Base-by-base conservation (phyloP, 2,329 filamentous ascomycete species). In the Fonsecaea monophora region DNA sequence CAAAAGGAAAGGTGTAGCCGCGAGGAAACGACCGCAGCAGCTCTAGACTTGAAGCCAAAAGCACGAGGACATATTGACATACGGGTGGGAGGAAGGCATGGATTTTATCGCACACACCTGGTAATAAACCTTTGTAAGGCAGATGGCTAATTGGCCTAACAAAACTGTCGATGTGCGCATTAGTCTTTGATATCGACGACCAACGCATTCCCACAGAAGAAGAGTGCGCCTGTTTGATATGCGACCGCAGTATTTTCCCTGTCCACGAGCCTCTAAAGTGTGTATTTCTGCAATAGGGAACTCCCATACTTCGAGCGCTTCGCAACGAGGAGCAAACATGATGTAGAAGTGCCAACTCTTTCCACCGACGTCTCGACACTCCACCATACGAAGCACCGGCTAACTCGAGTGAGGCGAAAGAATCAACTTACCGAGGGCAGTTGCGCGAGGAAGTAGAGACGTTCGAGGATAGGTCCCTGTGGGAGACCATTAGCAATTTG, bases 101-200 rank as follows among this genome's bases (percentile, higher is more conserved):
- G 30, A 30, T 37, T 32, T 3, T 7, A 53, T 4, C 12, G 7
- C 37, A 68, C 67, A 34, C 67, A 69, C 67, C 67, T 60, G 18
- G 13, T 53, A 34, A 13, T 62, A 34, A 53, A 38, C 35, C 38
- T 53, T n/a, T 48, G 18, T 35, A n/a, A 21, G 35, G 48, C 38
- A 56, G 35, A 35, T 8, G 34, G 13, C 25, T 18, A 40, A 32
- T 37, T 15, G 21, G 53, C 34, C 48, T 34, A 50, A 25, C 12
- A 18, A 8, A 35, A 30, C 32, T 37, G 53, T 34, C 32, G 21
- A 30, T 55, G 32, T 38, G 10, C 35, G 15, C 30, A 25, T 62
- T 32, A 54, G 42, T 34, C 34, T n/a, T 32, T 25, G 45, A 50
- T 25, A 30, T 30, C 45, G 45, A 15, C 21, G 21, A 30, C 21